A percentile compares a stretch with the other conserved stretches of the same genome.
phyloP scores from a whole-genome alignment of 2,329 filamentous ascomycete genomes.

The Aspergillus ochraceus region DNA sequence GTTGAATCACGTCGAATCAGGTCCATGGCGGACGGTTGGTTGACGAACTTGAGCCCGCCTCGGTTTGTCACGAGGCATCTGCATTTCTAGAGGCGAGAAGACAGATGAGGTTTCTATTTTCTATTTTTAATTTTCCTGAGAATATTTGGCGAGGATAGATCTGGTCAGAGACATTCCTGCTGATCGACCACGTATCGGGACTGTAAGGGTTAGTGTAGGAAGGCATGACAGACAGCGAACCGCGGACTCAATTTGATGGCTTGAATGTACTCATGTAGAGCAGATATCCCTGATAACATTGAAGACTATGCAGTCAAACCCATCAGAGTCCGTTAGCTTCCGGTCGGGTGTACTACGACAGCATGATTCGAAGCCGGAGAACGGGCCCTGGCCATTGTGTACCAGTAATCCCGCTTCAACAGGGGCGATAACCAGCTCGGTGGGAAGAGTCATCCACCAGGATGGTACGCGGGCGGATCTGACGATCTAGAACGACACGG shows the following conservation, averaged over 20 bases:
- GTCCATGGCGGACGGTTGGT: neutral
- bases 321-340: neutral
- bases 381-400: neutral
- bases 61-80: neutral
- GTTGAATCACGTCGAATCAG: neutral
- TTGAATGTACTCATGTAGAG: too few species aligned
- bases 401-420: neutral
- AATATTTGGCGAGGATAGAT: too few species aligned
- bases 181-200: neutral
- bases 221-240: neutral
- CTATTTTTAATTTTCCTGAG: too few species aligned
- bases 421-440: neutral
- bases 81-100: neutral
- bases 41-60: neutral
- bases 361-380: neutral
- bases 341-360: neutral
- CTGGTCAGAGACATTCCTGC: neutral
- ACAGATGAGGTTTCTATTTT: too few species aligned
- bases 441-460: neutral
- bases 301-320: neutral
- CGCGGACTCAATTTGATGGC: neutral
- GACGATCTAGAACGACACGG: neutral
- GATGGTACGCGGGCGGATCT: neutral
- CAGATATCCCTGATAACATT: neutral
- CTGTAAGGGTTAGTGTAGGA: neutral